phyloP scores from a whole-genome alignment of 129 eudicot genomes.

The Lactuca saligna region DNA sequence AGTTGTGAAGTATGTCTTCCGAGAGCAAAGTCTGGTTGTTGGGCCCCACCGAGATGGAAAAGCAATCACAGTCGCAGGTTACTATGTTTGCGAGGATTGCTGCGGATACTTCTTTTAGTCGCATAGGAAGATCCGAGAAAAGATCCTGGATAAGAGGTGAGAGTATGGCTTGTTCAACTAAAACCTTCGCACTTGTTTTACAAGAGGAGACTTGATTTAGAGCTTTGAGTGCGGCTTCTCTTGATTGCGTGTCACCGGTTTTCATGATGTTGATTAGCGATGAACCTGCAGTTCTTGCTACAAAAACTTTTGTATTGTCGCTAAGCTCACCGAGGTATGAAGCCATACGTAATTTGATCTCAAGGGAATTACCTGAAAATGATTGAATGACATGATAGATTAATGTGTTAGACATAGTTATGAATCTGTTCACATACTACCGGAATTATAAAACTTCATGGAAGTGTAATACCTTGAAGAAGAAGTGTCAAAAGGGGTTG shows the following conservation, averaged over 20 bases:
- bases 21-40: constrained; percentile 71
- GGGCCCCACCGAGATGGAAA: constrained; percentile 66
- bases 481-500: constrained; percentile 80
- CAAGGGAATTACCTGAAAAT: constrained; percentile 71
- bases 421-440: no score
- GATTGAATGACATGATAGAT: neutral
- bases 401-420: no score
- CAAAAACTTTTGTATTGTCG: constrained; percentile 75
- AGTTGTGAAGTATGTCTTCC: constrained; percentile 66
- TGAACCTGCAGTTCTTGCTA: constrained; percentile 73
- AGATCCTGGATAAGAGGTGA: constrained; percentile 85
- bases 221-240: constrained; percentile 93
- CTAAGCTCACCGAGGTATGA: constrained; percentile 81
- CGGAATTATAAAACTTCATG: no score
- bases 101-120: constrained; percentile 80
- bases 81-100: constrained; percentile 84
- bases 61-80: constrained; percentile 66
- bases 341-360: constrained; percentile 85
- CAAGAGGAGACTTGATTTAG: constrained; percentile 86
- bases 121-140: constrained; percentile 64
- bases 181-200: constrained; percentile 69
- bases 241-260: constrained; percentile 48
- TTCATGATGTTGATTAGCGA: constrained; percentile 73
- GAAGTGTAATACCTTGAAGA: constrained; percentile 62
- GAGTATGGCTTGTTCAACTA: constrained; percentile 80